Percentiles rank a stretch among this genome's conserved stretches.
These are phyloP conservation scores for Arthrobotrys sphaeroides DNA, from an alignment of 2,329 filamentous ascomycete species.

Conservation along the genomic window DNA sequence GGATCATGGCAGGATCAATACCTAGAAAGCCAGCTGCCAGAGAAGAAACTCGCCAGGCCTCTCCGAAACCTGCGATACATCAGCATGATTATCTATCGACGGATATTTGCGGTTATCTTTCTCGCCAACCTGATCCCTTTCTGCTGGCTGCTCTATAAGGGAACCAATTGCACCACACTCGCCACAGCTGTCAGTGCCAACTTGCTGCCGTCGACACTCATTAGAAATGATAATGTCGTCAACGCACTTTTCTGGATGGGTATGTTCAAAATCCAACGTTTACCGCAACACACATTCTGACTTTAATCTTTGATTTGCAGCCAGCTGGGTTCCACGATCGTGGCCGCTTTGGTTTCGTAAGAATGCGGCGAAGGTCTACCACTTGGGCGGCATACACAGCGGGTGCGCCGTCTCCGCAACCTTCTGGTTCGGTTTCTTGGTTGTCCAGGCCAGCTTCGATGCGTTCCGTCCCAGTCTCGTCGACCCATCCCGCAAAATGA, in stretches of 20 bases:
- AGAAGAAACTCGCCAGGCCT: slow-evolving; percentile 75
- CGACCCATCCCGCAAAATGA: slow-evolving; percentile 38
- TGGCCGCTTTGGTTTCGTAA: slow-evolving; percentile 64
- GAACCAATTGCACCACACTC: slow-evolving; percentile 38
- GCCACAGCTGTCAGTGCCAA: slow-evolving; percentile 61
- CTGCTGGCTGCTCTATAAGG: slow-evolving; percentile 46
- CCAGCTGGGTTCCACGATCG: slow-evolving; percentile 62
- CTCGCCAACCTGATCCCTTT: slow-evolving; percentile 60
- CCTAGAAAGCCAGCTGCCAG: slow-evolving; percentile 73
- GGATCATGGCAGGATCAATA: slow-evolving; percentile 51
- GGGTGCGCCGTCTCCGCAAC: slow-evolving; percentile 65
- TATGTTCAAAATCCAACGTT: slow-evolving; percentile 51
- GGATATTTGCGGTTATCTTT: slow-evolving; percentile 63
- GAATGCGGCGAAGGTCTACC: slow-evolving; percentile 65
- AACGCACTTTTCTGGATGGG: slow-evolving; percentile 64
- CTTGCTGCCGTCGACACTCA: slow-evolving; percentile 64
- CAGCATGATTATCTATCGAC: slow-evolving; percentile 59
- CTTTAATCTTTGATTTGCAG: slow-evolving; percentile 31
- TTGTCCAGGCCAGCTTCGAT: slow-evolving; percentile 59
- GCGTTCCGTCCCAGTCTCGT: slow-evolving; percentile 54
- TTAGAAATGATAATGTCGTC: slow-evolving; percentile 67
- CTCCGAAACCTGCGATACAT: slow-evolving; percentile 69
- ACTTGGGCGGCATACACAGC: slow-evolving; percentile 68
- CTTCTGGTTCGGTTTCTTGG: slow-evolving; percentile 64
- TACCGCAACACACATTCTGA: slow-evolving; percentile 30